Conservation (phyloP, 2,329 filamentous ascomycete species). For the Calonectria crousiana region DNA sequence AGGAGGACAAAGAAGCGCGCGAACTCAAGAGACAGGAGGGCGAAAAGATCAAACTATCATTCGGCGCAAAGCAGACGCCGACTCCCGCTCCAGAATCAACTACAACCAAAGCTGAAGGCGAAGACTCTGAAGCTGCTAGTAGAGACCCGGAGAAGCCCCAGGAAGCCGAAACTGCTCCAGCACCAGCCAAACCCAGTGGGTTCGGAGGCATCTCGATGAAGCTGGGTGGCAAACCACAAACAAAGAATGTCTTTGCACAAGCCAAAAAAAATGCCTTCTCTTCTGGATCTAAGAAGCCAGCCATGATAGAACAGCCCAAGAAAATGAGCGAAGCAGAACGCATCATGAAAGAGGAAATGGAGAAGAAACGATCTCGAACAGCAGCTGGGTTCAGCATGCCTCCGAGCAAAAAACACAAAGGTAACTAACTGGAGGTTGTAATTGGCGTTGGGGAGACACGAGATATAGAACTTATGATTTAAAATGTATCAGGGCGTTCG, state of each 20-base stretch:
- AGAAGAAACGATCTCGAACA: slow-evolving; percentile 73
- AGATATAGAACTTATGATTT: slow-evolving; percentile 1
- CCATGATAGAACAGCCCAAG: slow-evolving; percentile 73
- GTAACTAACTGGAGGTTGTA: slow-evolving; percentile 35
- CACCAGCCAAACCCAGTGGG: slow-evolving; percentile 47
- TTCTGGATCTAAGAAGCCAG: slow-evolving; percentile 70
- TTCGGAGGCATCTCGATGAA: slow-evolving; percentile 71
- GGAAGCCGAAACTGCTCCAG: slow-evolving; percentile 28
- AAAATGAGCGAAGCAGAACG: slow-evolving; percentile 90
- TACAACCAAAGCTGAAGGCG: slow-evolving; percentile 13
- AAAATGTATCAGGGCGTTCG: slow-evolving; percentile 33
- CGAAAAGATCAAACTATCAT: slow-evolving; percentile 81
- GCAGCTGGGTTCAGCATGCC: slow-evolving; percentile 59
- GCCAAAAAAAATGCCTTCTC: slow-evolving; percentile 77
- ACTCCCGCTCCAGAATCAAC: slow-evolving; percentile 32
- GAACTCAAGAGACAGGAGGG: slow-evolving; percentile 73
- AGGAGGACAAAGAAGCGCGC: slow-evolving; percentile 56
- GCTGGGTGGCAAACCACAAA: slow-evolving; percentile 71
- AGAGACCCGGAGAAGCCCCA: slow-evolving; percentile 14
- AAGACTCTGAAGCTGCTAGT: slow-evolving; percentile 20
- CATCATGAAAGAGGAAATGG: slow-evolving; percentile 89
- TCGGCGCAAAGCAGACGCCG: slow-evolving; percentile 62
- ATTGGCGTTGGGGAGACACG: slow-evolving; percentile 25
- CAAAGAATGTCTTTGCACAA: slow-evolving; percentile 81
- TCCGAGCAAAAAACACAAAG: slow-evolving; percentile 66